Evolutionary conservation across 768 basidiomycete species (phyloP).

Genomic region (Galerina sulciceps): DNA sequence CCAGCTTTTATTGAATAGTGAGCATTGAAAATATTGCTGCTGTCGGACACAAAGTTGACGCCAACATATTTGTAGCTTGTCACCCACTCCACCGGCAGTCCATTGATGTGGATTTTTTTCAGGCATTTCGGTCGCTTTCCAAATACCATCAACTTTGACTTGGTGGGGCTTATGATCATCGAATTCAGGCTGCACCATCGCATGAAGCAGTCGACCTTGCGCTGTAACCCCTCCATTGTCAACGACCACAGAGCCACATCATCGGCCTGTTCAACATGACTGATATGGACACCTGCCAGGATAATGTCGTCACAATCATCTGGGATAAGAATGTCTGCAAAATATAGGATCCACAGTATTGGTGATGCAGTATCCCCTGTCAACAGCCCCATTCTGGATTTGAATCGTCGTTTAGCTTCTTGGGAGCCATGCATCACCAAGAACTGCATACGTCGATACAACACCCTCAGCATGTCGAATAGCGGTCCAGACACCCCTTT

Average conservation of each 20-base stretch:
- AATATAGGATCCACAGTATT: conserved; percentile 24
- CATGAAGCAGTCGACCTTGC: conserved; percentile 15
- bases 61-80: not conserved
- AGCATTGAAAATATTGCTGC: not conserved
- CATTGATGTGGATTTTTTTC: not conserved
- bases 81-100: not conserved
- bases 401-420: not conserved
- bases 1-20: not conserved
- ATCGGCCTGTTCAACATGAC: conserved; percentile 28
- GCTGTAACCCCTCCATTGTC: conserved; percentile 18
- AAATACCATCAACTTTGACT: conserved; percentile 26
- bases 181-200: conserved; percentile 26
- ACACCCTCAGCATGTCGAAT: conserved; percentile 14
- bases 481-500: conserved; percentile 3
- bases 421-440: not conserved
- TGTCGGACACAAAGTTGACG: not conserved
- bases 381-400: conserved; percentile 17
- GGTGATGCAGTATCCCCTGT: conserved; percentile 28
- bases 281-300: conserved; percentile 13
- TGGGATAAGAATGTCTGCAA: conserved; percentile 22
- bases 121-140: conserved; percentile 1
- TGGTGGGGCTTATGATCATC: conserved; percentile 26
- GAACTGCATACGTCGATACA: not conserved
- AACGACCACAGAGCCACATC: conserved; percentile 24
- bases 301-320: conserved; percentile 16